Percentiles rank a stretch among this genome's conserved stretches.
Conservation (phyloP, 257 asterid genomes). For the Buddleja alternifolia region DNA sequence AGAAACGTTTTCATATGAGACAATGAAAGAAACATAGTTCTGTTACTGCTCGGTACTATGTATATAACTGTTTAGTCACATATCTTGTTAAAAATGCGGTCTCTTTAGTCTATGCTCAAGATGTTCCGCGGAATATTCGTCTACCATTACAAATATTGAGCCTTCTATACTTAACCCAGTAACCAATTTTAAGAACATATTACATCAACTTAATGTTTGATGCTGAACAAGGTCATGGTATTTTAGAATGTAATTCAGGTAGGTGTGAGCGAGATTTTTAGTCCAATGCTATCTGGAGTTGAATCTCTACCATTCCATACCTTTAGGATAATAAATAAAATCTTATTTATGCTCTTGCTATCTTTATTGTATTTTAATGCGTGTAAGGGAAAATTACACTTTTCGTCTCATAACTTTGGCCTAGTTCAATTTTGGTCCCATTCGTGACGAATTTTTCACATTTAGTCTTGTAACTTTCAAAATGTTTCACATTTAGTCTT, state of each 20-base stretch:
- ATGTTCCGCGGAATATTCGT: no score
- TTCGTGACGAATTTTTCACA: no score
- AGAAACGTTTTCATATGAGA: slow-evolving; percentile 7
- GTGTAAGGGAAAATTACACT: no score
- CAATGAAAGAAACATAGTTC: not conserved
- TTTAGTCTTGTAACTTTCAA: no score
- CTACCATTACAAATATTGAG: no score
- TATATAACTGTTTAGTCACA: not conserved
- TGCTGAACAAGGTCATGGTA: slow-evolving; percentile 2
- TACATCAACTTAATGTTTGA: not conserved
- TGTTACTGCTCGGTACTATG: not conserved
- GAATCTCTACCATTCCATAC: not conserved
- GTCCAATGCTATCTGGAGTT: slow-evolving; percentile 3
- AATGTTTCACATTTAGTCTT: no score
- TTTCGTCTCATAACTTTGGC: no score
- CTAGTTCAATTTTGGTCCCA: no score
- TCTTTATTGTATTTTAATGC: slow-evolving; percentile 8
- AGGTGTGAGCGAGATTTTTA: not conserved
- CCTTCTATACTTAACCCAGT: no score
- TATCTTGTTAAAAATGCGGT: slow-evolving; percentile 10
- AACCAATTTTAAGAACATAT: no score
- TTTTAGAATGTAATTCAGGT: slow-evolving; percentile 14
- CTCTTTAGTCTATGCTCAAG: not conserved
- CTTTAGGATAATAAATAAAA: slow-evolving; percentile 3
- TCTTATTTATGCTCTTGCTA: slow-evolving; percentile 9